Conservation (phyloP, 495 filamentous ascomycete genomes). For the Jackrogersella multiformis region DNA sequence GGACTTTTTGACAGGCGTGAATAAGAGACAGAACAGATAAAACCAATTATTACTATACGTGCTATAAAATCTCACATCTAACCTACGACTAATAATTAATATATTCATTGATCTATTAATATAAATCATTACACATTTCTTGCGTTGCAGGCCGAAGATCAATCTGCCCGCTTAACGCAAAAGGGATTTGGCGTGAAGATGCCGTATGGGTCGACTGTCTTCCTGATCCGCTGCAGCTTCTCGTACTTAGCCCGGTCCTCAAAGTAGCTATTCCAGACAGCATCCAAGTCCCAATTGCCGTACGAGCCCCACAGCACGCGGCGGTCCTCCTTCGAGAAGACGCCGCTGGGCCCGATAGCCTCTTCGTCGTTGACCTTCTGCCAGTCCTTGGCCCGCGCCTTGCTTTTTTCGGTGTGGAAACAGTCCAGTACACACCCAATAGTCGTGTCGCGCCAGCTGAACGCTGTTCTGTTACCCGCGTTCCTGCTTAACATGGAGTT, state of each 20-base stretch:
- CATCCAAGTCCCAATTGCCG: conserved; percentile 49
- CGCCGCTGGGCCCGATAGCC: conserved; percentile 46
- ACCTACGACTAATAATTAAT: too few species aligned
- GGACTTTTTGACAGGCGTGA: too few species aligned
- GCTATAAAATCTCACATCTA: too few species aligned
- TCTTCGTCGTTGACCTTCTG: conserved; percentile 50
- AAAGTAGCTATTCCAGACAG: conserved; percentile 49
- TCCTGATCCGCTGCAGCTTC: conserved; percentile 48
- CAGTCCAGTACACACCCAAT: conserved; percentile 47
- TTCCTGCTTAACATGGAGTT: conserved; percentile 52
- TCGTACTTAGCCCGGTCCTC: conserved; percentile 52
- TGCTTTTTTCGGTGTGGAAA: conserved; percentile 44
- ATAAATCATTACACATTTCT: too few species aligned
- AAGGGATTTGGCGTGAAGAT: conserved; percentile 52
- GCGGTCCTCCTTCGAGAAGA: conserved; percentile 51
- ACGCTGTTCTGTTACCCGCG: conserved; percentile 51
- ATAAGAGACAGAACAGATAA: too few species aligned
- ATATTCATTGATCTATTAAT: too few species aligned
- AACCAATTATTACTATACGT: too few species aligned
- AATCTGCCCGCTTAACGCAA: conserved; percentile 44
- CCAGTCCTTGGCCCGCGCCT: conserved; percentile 50
- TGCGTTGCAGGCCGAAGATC: too few species aligned
- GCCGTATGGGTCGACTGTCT: conserved; percentile 48
- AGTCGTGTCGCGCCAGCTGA: conserved; percentile 54
- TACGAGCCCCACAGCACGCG: conserved; percentile 53